Percentiles rank a stretch among this genome's conserved stretches.
phyloP scores from a whole-genome alignment of 306 rosid genomes.

The Alnus rubra region DNA sequence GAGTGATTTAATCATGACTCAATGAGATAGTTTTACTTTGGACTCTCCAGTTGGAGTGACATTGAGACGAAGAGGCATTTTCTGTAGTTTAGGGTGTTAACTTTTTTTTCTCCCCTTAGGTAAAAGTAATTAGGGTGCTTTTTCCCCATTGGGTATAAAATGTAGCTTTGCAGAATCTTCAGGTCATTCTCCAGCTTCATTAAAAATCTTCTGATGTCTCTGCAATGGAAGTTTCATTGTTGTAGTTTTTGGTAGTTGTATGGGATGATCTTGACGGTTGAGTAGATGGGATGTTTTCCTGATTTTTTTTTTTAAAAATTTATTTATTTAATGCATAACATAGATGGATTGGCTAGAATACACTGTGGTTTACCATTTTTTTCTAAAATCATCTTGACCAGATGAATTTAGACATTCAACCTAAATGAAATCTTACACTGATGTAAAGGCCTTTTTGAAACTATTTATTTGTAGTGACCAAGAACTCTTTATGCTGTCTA shows the following conservation, averaged over 20 bases:
- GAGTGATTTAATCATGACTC: slow-evolving; percentile 17
- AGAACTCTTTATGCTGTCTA: too few relatives aligned
- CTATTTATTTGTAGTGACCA: too few relatives aligned
- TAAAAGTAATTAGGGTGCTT: slow-evolving; percentile 21
- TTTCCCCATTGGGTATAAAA: slow-evolving; percentile 25
- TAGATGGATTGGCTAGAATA: not conserved
- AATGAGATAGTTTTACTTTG: slow-evolving; percentile 13
- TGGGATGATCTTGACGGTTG: slow-evolving; percentile 33
- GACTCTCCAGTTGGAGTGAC: slow-evolving; percentile 16
- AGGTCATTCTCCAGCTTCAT: slow-evolving; percentile 29
- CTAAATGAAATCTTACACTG: not conserved
- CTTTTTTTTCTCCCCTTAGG: not conserved
- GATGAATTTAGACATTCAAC: slow-evolving; percentile 2
- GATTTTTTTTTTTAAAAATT: slow-evolving; percentile 15
- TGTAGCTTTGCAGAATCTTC: slow-evolving; percentile 31
- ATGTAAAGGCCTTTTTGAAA: too few relatives aligned
- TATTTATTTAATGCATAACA: not conserved
- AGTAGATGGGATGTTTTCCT: slow-evolving; percentile 25
- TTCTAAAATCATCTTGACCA: not conserved
- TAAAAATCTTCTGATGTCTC: slow-evolving; percentile 16
- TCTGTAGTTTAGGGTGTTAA: slow-evolving; percentile 20
- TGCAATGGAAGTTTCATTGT: slow-evolving; percentile 43
- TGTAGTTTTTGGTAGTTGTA: slow-evolving; percentile 43
- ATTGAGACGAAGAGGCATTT: slow-evolving; percentile 24
- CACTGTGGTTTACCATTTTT: not conserved